These are phyloP conservation scores for Ustilago esculenta DNA, from an alignment of 1,284 basidiomycete genomes.

Conservation along the genomic window DNA sequence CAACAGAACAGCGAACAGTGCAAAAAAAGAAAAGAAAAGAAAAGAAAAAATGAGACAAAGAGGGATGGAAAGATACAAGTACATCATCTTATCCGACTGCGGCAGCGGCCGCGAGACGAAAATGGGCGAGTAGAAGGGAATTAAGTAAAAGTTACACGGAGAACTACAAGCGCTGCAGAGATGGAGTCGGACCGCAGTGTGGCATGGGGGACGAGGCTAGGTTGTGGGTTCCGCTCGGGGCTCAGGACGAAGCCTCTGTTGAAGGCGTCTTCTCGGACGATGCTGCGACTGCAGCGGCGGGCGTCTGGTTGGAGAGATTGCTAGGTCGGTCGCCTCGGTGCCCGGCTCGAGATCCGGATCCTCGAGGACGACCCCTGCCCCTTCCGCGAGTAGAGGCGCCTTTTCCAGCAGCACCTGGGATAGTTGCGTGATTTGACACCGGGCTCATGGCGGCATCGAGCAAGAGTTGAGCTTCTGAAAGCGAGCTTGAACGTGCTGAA, in stretches of 20 bases:
- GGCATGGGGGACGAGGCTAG: neutral
- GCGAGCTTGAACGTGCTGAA: slow-evolving; percentile 25
- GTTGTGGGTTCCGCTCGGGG: neutral
- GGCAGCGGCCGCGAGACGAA: neutral
- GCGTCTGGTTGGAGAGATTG: slow-evolving; percentile 23
- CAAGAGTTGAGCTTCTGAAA: slow-evolving; percentile 48
- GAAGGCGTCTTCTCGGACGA: slow-evolving; percentile 15
- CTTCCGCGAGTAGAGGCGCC: slow-evolving; percentile 11
- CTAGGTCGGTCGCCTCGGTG: slow-evolving; percentile 15
- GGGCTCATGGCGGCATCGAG: slow-evolving; percentile 54
- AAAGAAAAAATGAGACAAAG: no score
- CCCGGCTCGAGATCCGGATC: slow-evolving; percentile 30
- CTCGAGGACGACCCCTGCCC: slow-evolving; percentile 42
- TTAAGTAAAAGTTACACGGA: neutral
- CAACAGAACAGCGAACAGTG: neutral
- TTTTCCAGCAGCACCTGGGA: slow-evolving; percentile 16
- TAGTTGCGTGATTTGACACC: slow-evolving; percentile 36
- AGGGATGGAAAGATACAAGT: slow-evolving; percentile 23
- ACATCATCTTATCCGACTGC: slow-evolving; percentile 13
- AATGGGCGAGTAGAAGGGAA: no score
- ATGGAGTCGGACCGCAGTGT: no score
- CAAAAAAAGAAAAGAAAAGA: neutral
- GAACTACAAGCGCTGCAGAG: no score
- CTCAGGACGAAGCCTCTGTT: slow-evolving; percentile 23
- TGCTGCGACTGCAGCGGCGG: slow-evolving; percentile 12